Percentiles rank a stretch among this genome's conserved stretches.
phyloP scores from a whole-genome alignment of 2,329 filamentous ascomycete genomes.

The Aspergillus intermedius region DNA sequence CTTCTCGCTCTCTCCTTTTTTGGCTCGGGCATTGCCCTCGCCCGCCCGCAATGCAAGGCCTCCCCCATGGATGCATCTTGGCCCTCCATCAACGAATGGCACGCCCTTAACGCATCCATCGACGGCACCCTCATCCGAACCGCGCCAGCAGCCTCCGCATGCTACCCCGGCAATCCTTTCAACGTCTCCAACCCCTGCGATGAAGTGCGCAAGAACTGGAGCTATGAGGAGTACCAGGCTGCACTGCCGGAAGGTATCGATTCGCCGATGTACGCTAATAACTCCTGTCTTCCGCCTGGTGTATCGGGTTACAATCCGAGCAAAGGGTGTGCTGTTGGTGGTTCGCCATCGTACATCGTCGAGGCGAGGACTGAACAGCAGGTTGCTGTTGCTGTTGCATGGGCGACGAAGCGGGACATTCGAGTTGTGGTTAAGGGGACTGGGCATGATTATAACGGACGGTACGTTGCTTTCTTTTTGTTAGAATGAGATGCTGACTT shows the following conservation, averaged over 20 bases:
- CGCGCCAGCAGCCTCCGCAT: slow-evolving; percentile 23
- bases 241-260: slow-evolving; percentile 26
- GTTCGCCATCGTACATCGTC: slow-evolving; percentile 27
- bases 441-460: slow-evolving; percentile 18
- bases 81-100: slow-evolving; percentile 17
- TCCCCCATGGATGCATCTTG: slow-evolving; percentile 12
- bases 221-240: slow-evolving; percentile 22
- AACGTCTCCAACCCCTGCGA: slow-evolving; percentile 18
- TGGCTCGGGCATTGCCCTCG: background rate
- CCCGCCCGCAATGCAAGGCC: slow-evolving; percentile 9
- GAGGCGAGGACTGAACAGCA: slow-evolving; percentile 25
- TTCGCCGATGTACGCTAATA: slow-evolving; percentile 25
- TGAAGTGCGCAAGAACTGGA: slow-evolving; percentile 21
- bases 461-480: slow-evolving; percentile 8
- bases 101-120: slow-evolving; percentile 15
- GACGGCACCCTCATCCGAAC: slow-evolving; percentile 18
- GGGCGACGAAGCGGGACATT: slow-evolving; percentile 15
- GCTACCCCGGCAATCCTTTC: slow-evolving; percentile 24
- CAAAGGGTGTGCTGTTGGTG: slow-evolving; percentile 23
- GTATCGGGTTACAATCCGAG: slow-evolving; percentile 16
- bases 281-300: slow-evolving; percentile 26
- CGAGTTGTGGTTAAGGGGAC: slow-evolving; percentile 21
- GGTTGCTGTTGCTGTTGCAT: slow-evolving; percentile 23
- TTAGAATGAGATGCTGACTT: background rate
- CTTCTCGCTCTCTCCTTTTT: background rate